A percentile compares a stretch with the other conserved stretches of the same genome.
Conservation (phyloP, 768 basidiomycete species). For the Tylopilus plumbeoviolaceoides region DNA sequence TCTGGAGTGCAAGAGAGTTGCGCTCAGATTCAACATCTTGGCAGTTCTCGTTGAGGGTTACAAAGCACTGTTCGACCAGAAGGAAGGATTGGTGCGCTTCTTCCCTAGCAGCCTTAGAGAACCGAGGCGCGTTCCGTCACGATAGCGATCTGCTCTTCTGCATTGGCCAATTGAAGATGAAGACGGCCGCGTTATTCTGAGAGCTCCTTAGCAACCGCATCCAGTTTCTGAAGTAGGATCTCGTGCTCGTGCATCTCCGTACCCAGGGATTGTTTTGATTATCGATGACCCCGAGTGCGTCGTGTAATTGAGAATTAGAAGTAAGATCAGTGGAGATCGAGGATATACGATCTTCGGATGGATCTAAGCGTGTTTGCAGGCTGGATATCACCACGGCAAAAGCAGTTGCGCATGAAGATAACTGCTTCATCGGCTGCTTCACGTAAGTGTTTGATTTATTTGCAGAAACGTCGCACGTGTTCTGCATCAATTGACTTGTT, state of each 20-base stretch:
- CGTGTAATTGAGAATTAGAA: slow-evolving; percentile 16
- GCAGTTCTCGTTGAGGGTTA: slow-evolving; percentile 42
- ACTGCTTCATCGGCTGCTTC: slow-evolving; percentile 22
- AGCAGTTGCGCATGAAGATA: slow-evolving; percentile 34
- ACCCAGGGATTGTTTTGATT: slow-evolving; percentile 14
- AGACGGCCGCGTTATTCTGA: slow-evolving; percentile 27
- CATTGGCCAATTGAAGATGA: slow-evolving; percentile 32
- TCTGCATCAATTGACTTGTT: slow-evolving; percentile 23
- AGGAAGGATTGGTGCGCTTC: slow-evolving; percentile 31
- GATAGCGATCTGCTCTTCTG: slow-evolving; percentile 32
- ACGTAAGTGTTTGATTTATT: not conserved
- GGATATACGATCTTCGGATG: slow-evolving; percentile 13
- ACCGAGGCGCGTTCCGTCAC: slow-evolving; percentile 32
- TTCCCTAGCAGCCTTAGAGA: slow-evolving; percentile 33
- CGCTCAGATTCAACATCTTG: slow-evolving; percentile 63
- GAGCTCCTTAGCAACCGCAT: slow-evolving; percentile 31
- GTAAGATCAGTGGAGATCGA: slow-evolving; percentile 8
- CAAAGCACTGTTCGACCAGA: slow-evolving; percentile 37
- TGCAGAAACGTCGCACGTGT: slow-evolving; percentile 14
- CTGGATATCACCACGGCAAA: slow-evolving; percentile 39
- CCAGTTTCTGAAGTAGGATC: slow-evolving; percentile 31
- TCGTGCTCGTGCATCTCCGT: slow-evolving; percentile 21
- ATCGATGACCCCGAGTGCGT: slow-evolving; percentile 17
- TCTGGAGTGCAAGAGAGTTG: slow-evolving; percentile 57
- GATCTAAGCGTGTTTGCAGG: slow-evolving; percentile 29